Conservation (phyloP, 192 early-diverging fungal genomes). For the Rhizophagus clarus region DNA sequence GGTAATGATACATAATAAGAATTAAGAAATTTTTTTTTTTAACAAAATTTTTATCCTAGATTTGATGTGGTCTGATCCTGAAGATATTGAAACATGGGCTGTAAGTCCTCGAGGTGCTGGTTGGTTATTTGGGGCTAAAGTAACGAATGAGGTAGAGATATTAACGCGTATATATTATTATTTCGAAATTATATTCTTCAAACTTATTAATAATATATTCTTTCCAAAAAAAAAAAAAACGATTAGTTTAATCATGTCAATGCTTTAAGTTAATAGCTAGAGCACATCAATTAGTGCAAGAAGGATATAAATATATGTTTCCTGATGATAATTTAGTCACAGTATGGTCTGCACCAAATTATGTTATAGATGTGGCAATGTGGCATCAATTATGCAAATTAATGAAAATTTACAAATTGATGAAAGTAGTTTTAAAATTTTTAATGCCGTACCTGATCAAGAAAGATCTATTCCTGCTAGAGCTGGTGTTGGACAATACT, state of each 20-base stretch:
- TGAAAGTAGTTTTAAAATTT: conserved; percentile 92
- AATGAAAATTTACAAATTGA: conserved; percentile 73
- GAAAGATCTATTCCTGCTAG: conserved; percentile 54
- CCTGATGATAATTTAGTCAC: conserved; percentile 93
- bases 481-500: conserved; percentile 48
- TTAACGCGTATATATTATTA: no score
- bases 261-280: conserved; percentile 85
- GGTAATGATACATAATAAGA: background rate
- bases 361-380: conserved; percentile 99
- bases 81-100: conserved; percentile 91
- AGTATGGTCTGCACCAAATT: conserved; percentile 96
- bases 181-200: background rate
- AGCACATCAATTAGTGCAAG: conserved; percentile 97
- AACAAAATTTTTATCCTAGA: conserved; percentile 50
- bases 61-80: conserved; percentile 96
- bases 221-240: background rate
- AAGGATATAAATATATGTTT: conserved; percentile 97
- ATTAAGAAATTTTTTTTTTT: background rate
- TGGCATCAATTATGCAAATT: conserved; percentile 92
- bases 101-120: conserved; percentile 92
- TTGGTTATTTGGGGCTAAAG: conserved; percentile 94
- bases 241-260: conserved; percentile 91
- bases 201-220: background rate
- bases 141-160: conserved; percentile 79
- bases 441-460: conserved; percentile 94